These are phyloP conservation scores for Coelastrella sp. DNA, from an alignment of 139 green algal species.

Conservation along the genomic window DNA sequence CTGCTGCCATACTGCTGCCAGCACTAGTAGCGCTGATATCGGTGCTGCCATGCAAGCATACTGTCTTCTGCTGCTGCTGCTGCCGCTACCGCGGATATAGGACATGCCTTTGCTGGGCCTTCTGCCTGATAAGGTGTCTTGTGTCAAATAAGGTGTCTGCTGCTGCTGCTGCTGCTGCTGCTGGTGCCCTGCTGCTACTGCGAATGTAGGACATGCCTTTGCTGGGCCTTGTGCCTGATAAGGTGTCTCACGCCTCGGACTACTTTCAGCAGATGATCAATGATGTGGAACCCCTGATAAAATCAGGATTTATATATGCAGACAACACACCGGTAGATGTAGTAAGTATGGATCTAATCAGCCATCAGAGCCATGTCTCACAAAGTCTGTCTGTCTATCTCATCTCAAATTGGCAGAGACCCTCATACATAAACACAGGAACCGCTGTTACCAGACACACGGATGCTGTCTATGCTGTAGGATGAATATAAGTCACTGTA, in stretches of 20 bases:
- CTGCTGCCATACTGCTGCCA: too few species aligned
- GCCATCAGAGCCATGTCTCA: too few species aligned
- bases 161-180: slow-evolving; percentile 23
- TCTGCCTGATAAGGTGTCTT: slow-evolving; percentile 72
- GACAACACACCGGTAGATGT: slow-evolving; percentile 92
- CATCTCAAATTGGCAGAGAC: too few species aligned
- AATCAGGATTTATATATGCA: slow-evolving; percentile 84
- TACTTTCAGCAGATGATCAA: slow-evolving; percentile 79
- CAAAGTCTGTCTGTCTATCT: too few species aligned
- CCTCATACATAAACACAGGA: too few species aligned
- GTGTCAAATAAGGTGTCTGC: neutral
- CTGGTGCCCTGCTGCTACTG: slow-evolving; percentile 6
- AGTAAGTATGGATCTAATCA: slow-evolving; percentile 60
- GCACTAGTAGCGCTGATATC: too few species aligned
- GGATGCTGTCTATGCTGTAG: too few species aligned
- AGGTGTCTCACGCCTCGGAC: slow-evolving; percentile 93
- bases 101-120: slow-evolving; percentile 85
- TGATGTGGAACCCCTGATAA: slow-evolving; percentile 79
- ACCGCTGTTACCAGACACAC: too few species aligned
- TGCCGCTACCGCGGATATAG: slow-evolving; percentile 17
- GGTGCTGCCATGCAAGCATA: too few species aligned
- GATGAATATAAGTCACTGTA: too few species aligned
- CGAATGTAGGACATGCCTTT: slow-evolving; percentile 61
- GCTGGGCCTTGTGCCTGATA: slow-evolving; percentile 82
- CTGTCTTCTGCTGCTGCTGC: neutral